Evolutionary conservation across 2,329 filamentous ascomycete genomes (phyloP), one percentile per base, ranked within the genome.

Genomic region (Cercospora sp.): DNA sequence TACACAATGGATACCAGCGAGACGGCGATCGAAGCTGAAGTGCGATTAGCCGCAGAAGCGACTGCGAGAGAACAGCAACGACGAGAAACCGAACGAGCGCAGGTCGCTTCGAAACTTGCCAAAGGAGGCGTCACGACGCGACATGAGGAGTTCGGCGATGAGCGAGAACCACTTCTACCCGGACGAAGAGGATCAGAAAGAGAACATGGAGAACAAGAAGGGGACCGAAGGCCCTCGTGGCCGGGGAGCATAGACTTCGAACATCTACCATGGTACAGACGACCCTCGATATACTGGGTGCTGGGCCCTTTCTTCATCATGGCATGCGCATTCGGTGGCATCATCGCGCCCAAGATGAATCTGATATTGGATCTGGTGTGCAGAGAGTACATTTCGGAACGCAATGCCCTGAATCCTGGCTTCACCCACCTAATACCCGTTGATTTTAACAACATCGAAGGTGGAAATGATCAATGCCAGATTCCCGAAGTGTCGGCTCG

Each of bases 321-420:
- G 77, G 92, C 93, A 0, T 83, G 96, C 64, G 93, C 94, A 0
- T 94, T 95, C 79, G 95, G 94, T 34, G 93, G 92, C 66, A 87
- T 92, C 6, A 84, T 95, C 7, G 92, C 97, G 8, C 94, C 94
- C 9, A 95, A 91, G 78, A 85, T 97, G 70, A 97, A 97, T 76
- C 82, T 97, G 80, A 92, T 97, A 70, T 85, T 97, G 69, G 86
- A 90, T 67, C 85, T 99, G 30, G 88, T 98, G 63, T 99, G 95
- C 79, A 87, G 89, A 70, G 86, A 91, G 69, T 96, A 97, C 79
- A 90, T 95, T 72, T 85, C 89, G 26, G 90, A 96, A 74, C 82
- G 86, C 77, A 83, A 86, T 7, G 77, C 26, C 7, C 16, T 84
- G 3, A 72, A 80, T 8, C 89, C 90, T 0, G 82, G 80, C 28